phyloP scores from a whole-genome alignment of 192 early-diverging fungal genomes.

The Entomortierella lignicola region DNA sequence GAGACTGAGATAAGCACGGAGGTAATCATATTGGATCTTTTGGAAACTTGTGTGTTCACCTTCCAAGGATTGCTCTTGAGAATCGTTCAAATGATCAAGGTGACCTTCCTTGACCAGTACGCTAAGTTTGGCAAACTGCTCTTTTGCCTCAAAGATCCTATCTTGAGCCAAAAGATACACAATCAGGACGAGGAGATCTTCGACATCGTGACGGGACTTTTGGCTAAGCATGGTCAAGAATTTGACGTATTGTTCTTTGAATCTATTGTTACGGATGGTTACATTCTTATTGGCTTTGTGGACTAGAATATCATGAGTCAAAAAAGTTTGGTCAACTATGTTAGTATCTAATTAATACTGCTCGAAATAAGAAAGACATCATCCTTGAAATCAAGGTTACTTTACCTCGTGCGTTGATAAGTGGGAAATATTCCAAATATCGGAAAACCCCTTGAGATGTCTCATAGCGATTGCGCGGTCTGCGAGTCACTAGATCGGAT shows the following conservation, averaged over 20 bases:
- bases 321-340: background rate
- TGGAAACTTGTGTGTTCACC: conserved; percentile 11
- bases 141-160: conserved; percentile 55
- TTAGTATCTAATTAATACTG: no score
- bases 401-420: conserved; percentile 64
- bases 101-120: conserved; percentile 14
- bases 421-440: conserved; percentile 55
- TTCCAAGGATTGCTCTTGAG: background rate
- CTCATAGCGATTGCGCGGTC: conserved; percentile 15
- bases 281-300: conserved; percentile 34
- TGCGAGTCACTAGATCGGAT: conserved; percentile 22
- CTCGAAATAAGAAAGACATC: background rate
- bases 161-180: conserved; percentile 62
- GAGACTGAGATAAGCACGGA: conserved; percentile 58
- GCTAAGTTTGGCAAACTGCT: conserved; percentile 15
- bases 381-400: background rate
- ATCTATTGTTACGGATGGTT: conserved; percentile 55
- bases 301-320: conserved; percentile 8
- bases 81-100: conserved; percentile 5
- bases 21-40: conserved; percentile 59
- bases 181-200: conserved; percentile 51
- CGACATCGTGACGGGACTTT: conserved; percentile 24
- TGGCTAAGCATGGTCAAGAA: conserved; percentile 51
- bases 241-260: conserved; percentile 47
- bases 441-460: background rate